Evolutionary conservation across 495 filamentous ascomycete genomes (phyloP).

Genomic region (Aspergillus diversus): DNA sequence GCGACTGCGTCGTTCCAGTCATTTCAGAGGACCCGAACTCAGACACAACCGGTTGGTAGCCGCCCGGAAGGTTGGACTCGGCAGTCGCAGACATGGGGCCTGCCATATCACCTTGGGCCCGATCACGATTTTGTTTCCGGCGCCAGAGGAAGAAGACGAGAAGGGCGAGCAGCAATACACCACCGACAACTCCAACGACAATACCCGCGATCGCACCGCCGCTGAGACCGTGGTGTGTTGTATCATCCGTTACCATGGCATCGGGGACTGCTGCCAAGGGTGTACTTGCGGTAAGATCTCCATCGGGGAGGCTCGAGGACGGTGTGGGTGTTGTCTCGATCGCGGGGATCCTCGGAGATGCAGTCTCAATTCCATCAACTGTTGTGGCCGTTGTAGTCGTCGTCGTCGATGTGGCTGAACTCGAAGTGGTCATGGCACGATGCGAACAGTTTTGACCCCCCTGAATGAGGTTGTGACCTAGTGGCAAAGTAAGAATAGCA

Average conservation of each 20-base stretch:
- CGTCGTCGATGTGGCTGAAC: not conserved
- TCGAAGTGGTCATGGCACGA: not conserved
- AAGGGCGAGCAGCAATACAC: not conserved
- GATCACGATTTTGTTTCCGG: not conserved
- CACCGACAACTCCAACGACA: not conserved
- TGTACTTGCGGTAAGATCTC: not conserved
- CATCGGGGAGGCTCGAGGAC: no score
- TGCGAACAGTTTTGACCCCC: not conserved
- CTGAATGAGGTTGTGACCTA: not conserved
- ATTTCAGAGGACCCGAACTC: no score
- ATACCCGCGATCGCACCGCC: not conserved
- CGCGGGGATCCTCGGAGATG: not conserved
- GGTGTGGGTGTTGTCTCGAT: not conserved
- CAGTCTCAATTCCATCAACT: not conserved
- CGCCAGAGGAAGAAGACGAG: not conserved
- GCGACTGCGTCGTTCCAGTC: no score
- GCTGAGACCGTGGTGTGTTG: not conserved
- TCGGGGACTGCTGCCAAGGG: not conserved
- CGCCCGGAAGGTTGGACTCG: no score
- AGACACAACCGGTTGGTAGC: no score
- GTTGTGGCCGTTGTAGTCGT: not conserved
- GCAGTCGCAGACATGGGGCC: no score
- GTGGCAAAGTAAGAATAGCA: not conserved
- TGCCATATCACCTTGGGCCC: no score
- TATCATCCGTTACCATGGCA: not conserved